Conservation (phyloP, 2,329 filamentous ascomycete genomes). For the Leptodontidium sp. region DNA sequence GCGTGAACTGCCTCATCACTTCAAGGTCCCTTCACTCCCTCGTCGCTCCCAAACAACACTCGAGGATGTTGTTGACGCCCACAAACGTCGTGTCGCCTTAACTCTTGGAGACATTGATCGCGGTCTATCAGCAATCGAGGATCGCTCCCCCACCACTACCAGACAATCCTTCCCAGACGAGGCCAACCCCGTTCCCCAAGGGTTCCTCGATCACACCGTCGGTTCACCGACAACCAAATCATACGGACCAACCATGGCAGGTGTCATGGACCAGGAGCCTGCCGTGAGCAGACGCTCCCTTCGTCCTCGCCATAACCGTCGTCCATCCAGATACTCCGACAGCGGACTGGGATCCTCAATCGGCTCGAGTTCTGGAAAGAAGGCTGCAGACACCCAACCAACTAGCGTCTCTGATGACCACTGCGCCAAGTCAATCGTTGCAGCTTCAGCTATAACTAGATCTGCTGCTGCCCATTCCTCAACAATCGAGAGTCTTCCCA, state of each 20-base stretch:
- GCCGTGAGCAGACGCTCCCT: conserved; percentile 57
- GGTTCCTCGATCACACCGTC: conserved; percentile 65
- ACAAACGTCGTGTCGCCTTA: conserved; percentile 72
- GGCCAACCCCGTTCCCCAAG: conserved; percentile 66
- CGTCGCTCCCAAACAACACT: conserved; percentile 73
- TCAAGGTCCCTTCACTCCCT: conserved; percentile 55
- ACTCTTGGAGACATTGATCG: conserved; percentile 72
- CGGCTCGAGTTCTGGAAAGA: conserved; percentile 63
- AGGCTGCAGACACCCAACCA: conserved; percentile 53
- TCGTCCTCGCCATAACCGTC: conserved; percentile 60
- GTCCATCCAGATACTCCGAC: conserved; percentile 75
- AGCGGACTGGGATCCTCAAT: conserved; percentile 89
- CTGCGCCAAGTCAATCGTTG: conserved; percentile 50
- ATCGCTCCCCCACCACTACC: conserved; percentile 46
- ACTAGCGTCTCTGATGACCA: conserved; percentile 49
- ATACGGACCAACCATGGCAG: conserved; percentile 45
- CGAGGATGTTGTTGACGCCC: conserved; percentile 75
- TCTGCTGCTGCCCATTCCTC: conserved; percentile 60
- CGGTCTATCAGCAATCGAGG: conserved; percentile 60
- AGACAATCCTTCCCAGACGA: conserved; percentile 60
- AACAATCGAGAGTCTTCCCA: conserved; percentile 59
- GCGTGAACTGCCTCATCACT: conserved; percentile 51
- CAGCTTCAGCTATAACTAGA: conserved; percentile 67
- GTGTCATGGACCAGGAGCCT: conserved; percentile 54
- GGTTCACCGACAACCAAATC: conserved; percentile 51